Conservation (phyloP, 1,284 basidiomycete species). For the Baeospora myosura region DNA sequence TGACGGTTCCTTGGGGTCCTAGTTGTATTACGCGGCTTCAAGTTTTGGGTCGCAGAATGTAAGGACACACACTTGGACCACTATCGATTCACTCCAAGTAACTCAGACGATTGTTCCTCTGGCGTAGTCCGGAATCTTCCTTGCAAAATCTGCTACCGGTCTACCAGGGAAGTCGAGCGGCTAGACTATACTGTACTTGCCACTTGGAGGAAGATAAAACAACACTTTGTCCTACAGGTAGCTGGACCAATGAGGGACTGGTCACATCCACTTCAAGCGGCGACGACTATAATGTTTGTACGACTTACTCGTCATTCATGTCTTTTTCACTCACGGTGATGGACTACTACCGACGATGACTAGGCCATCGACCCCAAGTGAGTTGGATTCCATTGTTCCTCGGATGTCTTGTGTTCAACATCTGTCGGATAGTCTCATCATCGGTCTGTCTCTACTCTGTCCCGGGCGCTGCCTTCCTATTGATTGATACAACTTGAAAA, state of each 20-base stretch:
- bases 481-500: background rate
- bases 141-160: conserved; percentile 40
- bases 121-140: conserved; percentile 39
- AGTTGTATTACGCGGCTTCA: conserved; percentile 40
- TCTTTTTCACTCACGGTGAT: background rate
- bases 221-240: conserved; percentile 24
- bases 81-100: background rate
- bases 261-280: conserved; percentile 36
- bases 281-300: conserved; percentile 42
- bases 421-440: conserved; percentile 22
- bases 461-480: background rate
- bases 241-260: conserved; percentile 40
- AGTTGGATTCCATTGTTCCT: conserved; percentile 12
- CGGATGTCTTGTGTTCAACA: background rate
- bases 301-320: conserved; percentile 4
- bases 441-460: conserved; percentile 18
- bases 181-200: conserved; percentile 2
- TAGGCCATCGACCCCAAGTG: conserved; percentile 55
- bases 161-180: conserved; percentile 27
- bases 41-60: conserved; percentile 44
- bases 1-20: conserved; percentile 4
- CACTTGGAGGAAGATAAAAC: background rate
- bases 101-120: background rate
- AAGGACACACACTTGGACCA: no score
- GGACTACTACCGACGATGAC: no score